These are phyloP conservation scores for Hirsutella minnesotensis DNA, from an alignment of 2,329 filamentous ascomycete genomes.

Conservation along the genomic window DNA sequence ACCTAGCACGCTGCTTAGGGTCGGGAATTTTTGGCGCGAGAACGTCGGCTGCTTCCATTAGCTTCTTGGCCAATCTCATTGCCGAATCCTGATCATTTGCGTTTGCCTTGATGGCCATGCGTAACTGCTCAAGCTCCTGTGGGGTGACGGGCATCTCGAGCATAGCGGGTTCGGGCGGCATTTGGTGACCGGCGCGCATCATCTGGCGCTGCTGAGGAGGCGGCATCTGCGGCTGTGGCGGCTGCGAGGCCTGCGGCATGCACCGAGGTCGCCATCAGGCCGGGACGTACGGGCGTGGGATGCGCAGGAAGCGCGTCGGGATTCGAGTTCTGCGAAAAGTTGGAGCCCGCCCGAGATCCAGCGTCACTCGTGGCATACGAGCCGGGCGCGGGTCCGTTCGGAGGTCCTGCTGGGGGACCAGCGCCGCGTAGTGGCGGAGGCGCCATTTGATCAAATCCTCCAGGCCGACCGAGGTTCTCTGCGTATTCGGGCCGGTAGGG, in stretches of 20 bases:
- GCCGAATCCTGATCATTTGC: conserved; percentile 61
- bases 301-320: conserved; percentile 44
- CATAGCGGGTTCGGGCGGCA: not conserved
- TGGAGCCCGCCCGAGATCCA: conserved; percentile 11
- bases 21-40: conserved; percentile 55
- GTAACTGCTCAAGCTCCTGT: conserved; percentile 66
- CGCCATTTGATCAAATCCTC: conserved; percentile 15
- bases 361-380: not conserved
- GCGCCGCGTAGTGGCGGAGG: conserved; percentile 16
- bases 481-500: conserved; percentile 15
- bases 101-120: conserved; percentile 56
- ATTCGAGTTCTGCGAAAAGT: conserved; percentile 19
- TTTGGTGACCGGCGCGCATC: conserved; percentile 1
- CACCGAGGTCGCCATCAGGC: conserved; percentile 47
- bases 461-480: conserved; percentile 12
- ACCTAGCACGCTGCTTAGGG: conserved; percentile 60
- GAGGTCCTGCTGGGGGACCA: conserved; percentile 14
- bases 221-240: conserved; percentile 15
- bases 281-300: conserved; percentile 50
- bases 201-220: conserved; percentile 15
- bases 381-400: conserved; percentile 1
- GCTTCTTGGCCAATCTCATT: conserved; percentile 65
- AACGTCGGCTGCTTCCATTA: conserved; percentile 73
- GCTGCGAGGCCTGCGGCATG: conserved; percentile 25
- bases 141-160: conserved; percentile 50